Evolutionary conservation across 805 yeast species (phyloP), one percentile per base, ranked within the genome.

Genomic region (Teunomyces tritomae): DNA sequence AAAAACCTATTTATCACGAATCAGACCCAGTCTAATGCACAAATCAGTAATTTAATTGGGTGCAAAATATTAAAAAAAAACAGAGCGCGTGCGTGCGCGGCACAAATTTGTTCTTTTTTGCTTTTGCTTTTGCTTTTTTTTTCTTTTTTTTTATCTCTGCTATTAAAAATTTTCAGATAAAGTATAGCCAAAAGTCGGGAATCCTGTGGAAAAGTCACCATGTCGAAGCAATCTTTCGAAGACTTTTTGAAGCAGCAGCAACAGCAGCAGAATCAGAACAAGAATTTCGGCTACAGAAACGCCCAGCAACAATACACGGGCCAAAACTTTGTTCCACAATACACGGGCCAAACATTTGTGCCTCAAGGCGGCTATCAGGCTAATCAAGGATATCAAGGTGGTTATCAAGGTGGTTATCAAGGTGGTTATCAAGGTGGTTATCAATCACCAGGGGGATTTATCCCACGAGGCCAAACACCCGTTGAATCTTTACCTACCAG

Each of bases 231-330:
- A 30, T 74, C 82, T 10, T 77, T 77, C 56, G 83, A 80, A 48
- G 84, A 79, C 48, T 79, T 70, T 59, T 59, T 78, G 53, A 77
- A 73, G 63, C 67, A 68, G 58, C 80, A 77, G 61, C 68, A 51
- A 36, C 51, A 61, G 52, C 63, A 49, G 47, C 63, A 59, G 56
- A 66, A 64, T 24, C 63, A 59, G 56, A 67, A 64, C 28, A 65
- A 65, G 49, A 74, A 72, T 20, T 59, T 49, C 34, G 53, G 50
- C 13, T 41, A 33, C 45, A 42, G 46, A 29, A 11, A 27, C 28
- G 41, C n/a, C 17, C 34, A 30, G 29, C 24, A 30, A 20, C 24
- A 17, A 27, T 28, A 28, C 26, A 7, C 43, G 17, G 26, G 33
- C 7, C 36, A 28, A 10, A 30, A 29, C 36, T 24, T 34, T n/a